These are phyloP conservation scores for Xylariaceae sp. DNA, from an alignment of 2,329 filamentous ascomycete genomes.

Conservation along the genomic window DNA sequence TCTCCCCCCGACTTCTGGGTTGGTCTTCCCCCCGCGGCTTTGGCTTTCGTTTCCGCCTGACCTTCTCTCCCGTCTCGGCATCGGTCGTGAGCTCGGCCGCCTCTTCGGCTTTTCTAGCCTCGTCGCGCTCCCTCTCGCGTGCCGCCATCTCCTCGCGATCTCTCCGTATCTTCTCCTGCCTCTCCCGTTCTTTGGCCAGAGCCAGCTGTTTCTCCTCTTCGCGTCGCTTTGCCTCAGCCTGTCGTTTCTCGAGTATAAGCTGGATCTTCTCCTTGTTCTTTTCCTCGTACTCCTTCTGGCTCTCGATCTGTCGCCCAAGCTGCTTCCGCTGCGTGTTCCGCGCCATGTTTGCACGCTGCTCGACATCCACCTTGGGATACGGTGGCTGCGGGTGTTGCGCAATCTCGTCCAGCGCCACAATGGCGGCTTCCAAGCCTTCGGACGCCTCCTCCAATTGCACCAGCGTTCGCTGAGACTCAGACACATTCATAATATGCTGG, in stretches of 20 bases:
- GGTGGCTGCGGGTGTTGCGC: conserved; percentile 63
- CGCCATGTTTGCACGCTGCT: conserved; percentile 96
- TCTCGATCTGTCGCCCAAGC: conserved; percentile 76
- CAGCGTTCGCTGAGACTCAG: conserved; percentile 70
- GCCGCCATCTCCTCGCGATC: conserved; percentile 79
- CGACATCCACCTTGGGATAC: conserved; percentile 84
- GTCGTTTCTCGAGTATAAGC: conserved; percentile 71
- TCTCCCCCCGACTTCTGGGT: conserved; percentile 29
- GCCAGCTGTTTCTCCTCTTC: conserved; percentile 69
- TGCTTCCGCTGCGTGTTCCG: conserved; percentile 91
- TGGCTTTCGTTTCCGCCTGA: conserved; percentile 69
- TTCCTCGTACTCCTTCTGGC: conserved; percentile 86
- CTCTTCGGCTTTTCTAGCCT: conserved; percentile 60
- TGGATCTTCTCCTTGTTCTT: conserved; percentile 85
- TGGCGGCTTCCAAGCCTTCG: conserved; percentile 77
- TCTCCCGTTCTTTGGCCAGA: conserved; percentile 64
- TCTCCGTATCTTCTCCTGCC: conserved; percentile 75
- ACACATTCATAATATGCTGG: conserved; percentile 67
- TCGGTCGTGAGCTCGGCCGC: conserved; percentile 81
- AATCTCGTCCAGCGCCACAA: conserved; percentile 63
- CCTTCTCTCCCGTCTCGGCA: conserved; percentile 72
- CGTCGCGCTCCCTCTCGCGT: conserved; percentile 66
- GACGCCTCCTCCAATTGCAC: conserved; percentile 76
- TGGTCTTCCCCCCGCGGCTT: conserved; percentile 38
- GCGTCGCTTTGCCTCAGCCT: conserved; percentile 70